Evolutionary conservation across 352 stramenopile genomes (phyloP).

Genomic region (Phytopythium delawarense): DNA sequence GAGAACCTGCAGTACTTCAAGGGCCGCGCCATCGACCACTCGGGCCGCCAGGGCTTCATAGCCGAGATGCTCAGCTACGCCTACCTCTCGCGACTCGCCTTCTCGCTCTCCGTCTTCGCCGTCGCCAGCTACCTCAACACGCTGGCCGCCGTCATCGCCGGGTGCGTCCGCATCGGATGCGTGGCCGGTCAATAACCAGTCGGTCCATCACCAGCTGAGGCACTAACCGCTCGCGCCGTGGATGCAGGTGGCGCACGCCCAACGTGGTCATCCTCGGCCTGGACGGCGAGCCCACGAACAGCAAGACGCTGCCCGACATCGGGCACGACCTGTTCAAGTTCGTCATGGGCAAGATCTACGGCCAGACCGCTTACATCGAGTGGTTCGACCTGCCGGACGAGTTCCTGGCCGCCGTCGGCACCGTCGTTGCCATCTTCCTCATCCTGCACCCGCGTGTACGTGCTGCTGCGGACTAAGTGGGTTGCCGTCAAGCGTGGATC

Average conservation of each 20-base stretch:
- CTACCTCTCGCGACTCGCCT: slow-evolving; percentile 78
- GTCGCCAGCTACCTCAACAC: slow-evolving; percentile 83
- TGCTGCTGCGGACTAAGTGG: background rate
- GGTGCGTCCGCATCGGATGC: slow-evolving; percentile 19
- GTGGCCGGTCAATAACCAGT: too few species aligned
- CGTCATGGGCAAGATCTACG: slow-evolving; percentile 83
- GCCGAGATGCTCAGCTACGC: slow-evolving; percentile 85
- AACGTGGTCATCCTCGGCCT: slow-evolving; percentile 79
- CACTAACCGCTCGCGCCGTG: background rate
- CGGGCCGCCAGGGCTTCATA: slow-evolving; percentile 75
- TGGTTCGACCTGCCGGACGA: slow-evolving; percentile 84
- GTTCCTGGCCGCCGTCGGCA: slow-evolving; percentile 70
- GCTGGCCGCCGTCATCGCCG: slow-evolving; percentile 71
- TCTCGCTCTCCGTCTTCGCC: slow-evolving; percentile 69
- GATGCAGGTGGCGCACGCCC: slow-evolving; percentile 66
- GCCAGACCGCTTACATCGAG: slow-evolving; percentile 76
- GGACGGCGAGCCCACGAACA: slow-evolving; percentile 44
- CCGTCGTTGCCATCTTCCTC: slow-evolving; percentile 61
- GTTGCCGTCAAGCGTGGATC: background rate
- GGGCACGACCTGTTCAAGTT: slow-evolving; percentile 86
- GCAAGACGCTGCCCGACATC: slow-evolving; percentile 80
- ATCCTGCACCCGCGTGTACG: slow-evolving; percentile 74
- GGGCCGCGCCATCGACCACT: slow-evolving; percentile 67
- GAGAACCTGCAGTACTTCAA: slow-evolving; percentile 76
- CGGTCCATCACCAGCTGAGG: background rate